phyloP scores from a whole-genome alignment of 208 protist genomes.

The Trypanosoma scelopori region DNA sequence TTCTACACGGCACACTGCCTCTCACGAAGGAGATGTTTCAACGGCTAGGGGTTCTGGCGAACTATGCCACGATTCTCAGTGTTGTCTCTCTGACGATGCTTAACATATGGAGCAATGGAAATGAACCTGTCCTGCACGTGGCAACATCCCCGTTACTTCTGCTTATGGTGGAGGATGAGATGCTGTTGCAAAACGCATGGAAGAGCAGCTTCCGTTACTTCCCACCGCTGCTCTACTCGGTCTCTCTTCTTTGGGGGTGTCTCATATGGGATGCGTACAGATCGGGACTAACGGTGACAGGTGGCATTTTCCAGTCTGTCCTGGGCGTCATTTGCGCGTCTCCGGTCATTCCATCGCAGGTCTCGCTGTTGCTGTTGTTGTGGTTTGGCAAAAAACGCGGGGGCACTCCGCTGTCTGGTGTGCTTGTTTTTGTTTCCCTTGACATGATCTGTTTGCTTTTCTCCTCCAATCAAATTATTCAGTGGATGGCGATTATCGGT shows the following conservation, averaged over 20 bases:
- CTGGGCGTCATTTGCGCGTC: constrained; percentile 30
- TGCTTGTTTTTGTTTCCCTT: constrained; percentile 44
- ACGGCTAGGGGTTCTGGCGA: constrained; percentile 47
- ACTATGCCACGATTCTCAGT: constrained; percentile 54
- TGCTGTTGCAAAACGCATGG: constrained; percentile 47
- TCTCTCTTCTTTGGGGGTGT: constrained; percentile 51
- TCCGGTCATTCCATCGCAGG: constrained; percentile 33
- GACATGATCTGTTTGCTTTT: constrained; percentile 48
- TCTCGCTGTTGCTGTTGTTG: constrained; percentile 36
- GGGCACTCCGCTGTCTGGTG: constrained; percentile 35
- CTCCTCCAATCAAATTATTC: constrained; percentile 42
- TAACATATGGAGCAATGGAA: constrained; percentile 63
- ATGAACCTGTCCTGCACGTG: constrained; percentile 67
- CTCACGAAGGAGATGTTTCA: constrained; percentile 28
- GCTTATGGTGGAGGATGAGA: constrained; percentile 67
- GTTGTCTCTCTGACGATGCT: constrained; percentile 46
- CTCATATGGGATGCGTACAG: constrained; percentile 47
- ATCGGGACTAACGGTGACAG: not conserved
- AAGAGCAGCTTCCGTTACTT: constrained; percentile 70
- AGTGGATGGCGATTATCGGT: constrained; percentile 71
- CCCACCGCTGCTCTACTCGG: constrained; percentile 37
- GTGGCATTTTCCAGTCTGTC: constrained; percentile 8
- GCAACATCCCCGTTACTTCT: constrained; percentile 59
- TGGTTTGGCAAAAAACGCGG: constrained; percentile 29
- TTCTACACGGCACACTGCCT: constrained; percentile 51